These are phyloP conservation scores for Didymella arachidicola DNA, from an alignment of 2,329 filamentous ascomycete species.

Conservation along the genomic window DNA sequence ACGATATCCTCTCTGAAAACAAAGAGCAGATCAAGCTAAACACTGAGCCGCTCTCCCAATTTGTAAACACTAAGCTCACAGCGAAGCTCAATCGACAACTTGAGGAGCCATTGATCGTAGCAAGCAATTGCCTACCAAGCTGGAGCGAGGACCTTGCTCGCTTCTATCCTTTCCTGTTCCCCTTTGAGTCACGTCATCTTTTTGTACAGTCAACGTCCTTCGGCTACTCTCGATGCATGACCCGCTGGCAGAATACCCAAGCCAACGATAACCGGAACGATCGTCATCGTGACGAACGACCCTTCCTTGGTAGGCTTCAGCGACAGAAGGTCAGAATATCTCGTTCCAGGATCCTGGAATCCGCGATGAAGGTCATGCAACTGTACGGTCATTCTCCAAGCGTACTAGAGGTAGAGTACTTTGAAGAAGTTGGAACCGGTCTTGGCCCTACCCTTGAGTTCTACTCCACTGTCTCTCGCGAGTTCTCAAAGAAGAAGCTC, in stretches of 20 bases:
- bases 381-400: constrained; percentile 96
- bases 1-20: constrained; percentile 85
- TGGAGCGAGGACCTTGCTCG: constrained; percentile 97
- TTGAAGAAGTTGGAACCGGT: constrained; percentile 96
- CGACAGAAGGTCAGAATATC: constrained; percentile 98
- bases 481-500: constrained; percentile 96
- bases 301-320: constrained; percentile 89
- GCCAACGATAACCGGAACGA: constrained; percentile 82
- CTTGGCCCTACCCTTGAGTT: constrained; percentile 96
- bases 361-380: constrained; percentile 98
- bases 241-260: constrained; percentile 93
- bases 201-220: constrained; percentile 99
- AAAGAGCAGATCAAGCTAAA: constrained; percentile 75
- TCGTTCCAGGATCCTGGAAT: constrained; percentile 91
- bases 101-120: constrained; percentile 95
- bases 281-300: constrained; percentile 83
- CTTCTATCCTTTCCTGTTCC: constrained; percentile 94
- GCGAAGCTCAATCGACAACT: constrained; percentile 97
- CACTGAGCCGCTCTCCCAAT: constrained; percentile 85
- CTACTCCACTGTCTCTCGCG: constrained; percentile 95
- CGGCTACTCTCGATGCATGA: constrained; percentile 96
- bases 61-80: constrained; percentile 98
- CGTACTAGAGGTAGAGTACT: constrained; percentile 96
- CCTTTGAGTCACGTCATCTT: constrained; percentile 94
- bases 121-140: constrained; percentile 91